phyloP scores from a whole-genome alignment of 2,329 filamentous ascomycete genomes.

The Cercospora sesami region DNA sequence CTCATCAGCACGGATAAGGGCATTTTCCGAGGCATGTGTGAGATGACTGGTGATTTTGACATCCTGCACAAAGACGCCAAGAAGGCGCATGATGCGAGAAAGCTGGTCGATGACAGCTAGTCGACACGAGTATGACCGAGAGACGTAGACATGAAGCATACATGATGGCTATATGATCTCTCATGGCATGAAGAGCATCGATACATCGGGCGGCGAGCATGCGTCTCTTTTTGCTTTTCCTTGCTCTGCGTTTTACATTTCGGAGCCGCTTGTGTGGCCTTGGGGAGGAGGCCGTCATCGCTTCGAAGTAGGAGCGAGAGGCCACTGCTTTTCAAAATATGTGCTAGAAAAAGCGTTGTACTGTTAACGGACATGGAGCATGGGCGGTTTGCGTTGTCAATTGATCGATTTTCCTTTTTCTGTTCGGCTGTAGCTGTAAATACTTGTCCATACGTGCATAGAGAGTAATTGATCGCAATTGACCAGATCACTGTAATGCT shows the following conservation, averaged over 20 bases:
- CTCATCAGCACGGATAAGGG: conserved; percentile 71
- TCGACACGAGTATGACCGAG: neutral
- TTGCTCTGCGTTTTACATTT: neutral
- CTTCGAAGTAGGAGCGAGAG: neutral
- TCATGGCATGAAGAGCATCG: neutral
- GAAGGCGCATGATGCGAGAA: conserved; percentile 48
- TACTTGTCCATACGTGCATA: conserved; percentile 11
- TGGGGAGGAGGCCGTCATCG: neutral
- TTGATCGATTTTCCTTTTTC: neutral
- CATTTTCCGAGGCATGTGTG: conserved; percentile 66
- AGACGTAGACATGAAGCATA: neutral
- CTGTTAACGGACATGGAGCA: neutral
- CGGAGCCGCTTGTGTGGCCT: neutral
- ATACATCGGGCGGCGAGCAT: conserved; percentile 9
- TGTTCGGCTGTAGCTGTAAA: neutral
- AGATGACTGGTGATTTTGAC: conserved; percentile 66
- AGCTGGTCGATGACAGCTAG: conserved; percentile 42
- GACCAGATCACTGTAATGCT: neutral
- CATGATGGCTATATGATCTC: conserved; percentile 5
- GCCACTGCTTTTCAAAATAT: neutral
- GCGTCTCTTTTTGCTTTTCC: conserved; percentile 1
- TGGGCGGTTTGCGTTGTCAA: neutral
- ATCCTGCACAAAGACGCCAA: conserved; percentile 57
- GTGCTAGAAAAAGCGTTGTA: conserved; percentile 7
- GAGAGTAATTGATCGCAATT: neutral